A percentile compares a stretch with the other conserved stretches of the same genome.
Evolutionary conservation across 1,284 basidiomycete genomes (phyloP).

Genomic region (Papiliotrema fonsecae): DNA sequence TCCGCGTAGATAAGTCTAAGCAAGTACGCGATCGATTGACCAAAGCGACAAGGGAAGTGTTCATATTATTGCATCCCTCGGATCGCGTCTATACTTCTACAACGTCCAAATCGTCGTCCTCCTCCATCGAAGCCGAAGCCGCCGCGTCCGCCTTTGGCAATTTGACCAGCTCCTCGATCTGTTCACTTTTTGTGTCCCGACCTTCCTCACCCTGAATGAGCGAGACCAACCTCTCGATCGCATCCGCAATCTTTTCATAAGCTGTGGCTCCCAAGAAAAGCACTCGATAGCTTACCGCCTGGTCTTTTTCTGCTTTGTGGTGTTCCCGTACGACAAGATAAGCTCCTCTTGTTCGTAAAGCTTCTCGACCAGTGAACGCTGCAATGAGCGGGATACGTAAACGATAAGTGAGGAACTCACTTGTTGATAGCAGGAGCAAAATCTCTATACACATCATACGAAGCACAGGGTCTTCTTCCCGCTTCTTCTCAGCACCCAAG

Average conservation of each 20-base stretch:
- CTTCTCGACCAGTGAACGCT: conserved; percentile 76
- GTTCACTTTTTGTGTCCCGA: conserved; percentile 50
- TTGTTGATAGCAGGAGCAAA: conserved; percentile 81
- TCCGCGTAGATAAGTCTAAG: no score
- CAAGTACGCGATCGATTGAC: no score
- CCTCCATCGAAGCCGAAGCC: conserved; percentile 39
- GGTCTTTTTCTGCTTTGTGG: conserved; percentile 74
- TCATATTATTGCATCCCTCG: no score
- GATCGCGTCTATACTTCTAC: conserved; percentile 27
- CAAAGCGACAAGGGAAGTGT: no score
- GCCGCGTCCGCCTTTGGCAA: conserved; percentile 27
- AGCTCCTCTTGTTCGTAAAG: conserved; percentile 71
- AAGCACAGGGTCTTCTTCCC: conserved; percentile 74
- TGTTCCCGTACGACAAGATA: conserved; percentile 80
- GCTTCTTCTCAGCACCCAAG: conserved; percentile 73
- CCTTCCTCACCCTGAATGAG: conserved; percentile 68
- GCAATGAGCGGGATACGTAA: not conserved
- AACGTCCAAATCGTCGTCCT: conserved; percentile 31
- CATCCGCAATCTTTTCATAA: conserved; percentile 55
- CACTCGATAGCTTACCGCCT: conserved; percentile 56
- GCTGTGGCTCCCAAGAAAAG: not conserved
- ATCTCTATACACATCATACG: conserved; percentile 85
- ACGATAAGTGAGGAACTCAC: conserved; percentile 27
- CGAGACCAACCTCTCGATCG: conserved; percentile 67
- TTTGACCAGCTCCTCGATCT: conserved; percentile 54